Conservation (phyloP, 345 rosid species). For the Euclidium syriacum region DNA sequence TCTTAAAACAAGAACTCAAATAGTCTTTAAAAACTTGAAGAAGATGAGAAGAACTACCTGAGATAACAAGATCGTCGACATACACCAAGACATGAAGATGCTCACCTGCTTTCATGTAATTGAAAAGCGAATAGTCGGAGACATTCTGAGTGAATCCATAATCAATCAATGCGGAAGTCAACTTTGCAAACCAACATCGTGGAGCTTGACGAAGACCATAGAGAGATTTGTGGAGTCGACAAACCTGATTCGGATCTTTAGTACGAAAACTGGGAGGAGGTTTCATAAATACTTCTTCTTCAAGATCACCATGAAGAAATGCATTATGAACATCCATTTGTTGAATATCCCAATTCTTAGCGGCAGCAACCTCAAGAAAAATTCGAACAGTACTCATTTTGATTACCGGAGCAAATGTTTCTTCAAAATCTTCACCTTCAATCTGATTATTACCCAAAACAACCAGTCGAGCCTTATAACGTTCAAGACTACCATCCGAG, state of each 20-base stretch:
- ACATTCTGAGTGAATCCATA: not conserved
- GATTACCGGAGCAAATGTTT: too few species aligned
- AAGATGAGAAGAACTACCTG: not conserved
- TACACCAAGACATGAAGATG: not conserved
- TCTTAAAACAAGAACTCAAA: not conserved
- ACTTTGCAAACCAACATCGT: too few species aligned
- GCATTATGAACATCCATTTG: too few species aligned
- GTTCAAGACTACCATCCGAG: not conserved
- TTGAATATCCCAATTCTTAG: not conserved
- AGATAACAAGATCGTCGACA: not conserved
- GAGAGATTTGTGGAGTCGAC: not conserved
- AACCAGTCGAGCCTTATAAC: not conserved
- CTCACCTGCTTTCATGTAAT: not conserved
- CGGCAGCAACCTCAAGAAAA: not conserved
- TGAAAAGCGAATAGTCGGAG: not conserved
- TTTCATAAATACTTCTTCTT: not conserved
- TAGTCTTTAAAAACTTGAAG: not conserved
- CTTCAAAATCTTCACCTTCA: not conserved
- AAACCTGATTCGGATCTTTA: not conserved
- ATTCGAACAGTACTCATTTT: not conserved
- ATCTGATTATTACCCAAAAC: not conserved
- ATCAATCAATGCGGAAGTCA: not conserved
- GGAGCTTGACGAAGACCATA: not conserved
- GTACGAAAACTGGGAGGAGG: not conserved
- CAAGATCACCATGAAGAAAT: too few species aligned